phyloP scores from a whole-genome alignment of 2,329 filamentous ascomycete genomes.

The Lachnellula cervina region DNA sequence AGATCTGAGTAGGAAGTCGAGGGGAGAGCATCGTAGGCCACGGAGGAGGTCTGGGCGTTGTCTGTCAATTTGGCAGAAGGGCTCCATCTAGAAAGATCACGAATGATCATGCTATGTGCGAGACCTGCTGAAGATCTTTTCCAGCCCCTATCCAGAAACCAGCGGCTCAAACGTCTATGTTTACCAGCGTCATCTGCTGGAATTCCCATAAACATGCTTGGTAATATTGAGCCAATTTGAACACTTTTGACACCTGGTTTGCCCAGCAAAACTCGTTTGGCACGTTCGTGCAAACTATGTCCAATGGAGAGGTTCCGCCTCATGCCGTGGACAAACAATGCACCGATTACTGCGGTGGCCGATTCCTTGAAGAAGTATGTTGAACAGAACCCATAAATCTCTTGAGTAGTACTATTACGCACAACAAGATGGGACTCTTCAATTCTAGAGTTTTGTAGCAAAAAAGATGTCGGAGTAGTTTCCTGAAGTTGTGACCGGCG shows the following conservation, averaged over 20 bases:
- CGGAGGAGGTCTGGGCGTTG: conserved; percentile 45
- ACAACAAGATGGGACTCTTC: conserved; percentile 88
- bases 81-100: conserved; percentile 54
- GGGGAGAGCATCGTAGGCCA: conserved; percentile 62
- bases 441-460: conserved; percentile 56
- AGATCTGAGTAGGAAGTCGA: conserved; percentile 54
- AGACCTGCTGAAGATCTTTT: conserved; percentile 61
- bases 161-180: conserved; percentile 50
- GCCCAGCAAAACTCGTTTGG: conserved; percentile 73
- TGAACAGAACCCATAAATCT: conserved; percentile 85
- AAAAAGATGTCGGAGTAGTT: conserved; percentile 69
- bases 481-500: conserved; percentile 59
- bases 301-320: conserved; percentile 88
- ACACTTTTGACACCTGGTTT: conserved; percentile 70
- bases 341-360: conserved; percentile 63
- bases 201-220: conserved; percentile 81
- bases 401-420: conserved; percentile 85
- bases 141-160: conserved; percentile 91
- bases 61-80: conserved; percentile 57
- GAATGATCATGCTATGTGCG: conserved; percentile 59
- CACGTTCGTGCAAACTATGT: conserved; percentile 80
- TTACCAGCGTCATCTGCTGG: conserved; percentile 56
- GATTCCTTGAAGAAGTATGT: conserved; percentile 63
- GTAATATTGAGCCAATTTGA: conserved; percentile 75
- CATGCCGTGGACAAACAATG: conserved; percentile 82